phyloP scores from a whole-genome alignment of 139 green algal species.

The Picochlorum sp. region DNA sequence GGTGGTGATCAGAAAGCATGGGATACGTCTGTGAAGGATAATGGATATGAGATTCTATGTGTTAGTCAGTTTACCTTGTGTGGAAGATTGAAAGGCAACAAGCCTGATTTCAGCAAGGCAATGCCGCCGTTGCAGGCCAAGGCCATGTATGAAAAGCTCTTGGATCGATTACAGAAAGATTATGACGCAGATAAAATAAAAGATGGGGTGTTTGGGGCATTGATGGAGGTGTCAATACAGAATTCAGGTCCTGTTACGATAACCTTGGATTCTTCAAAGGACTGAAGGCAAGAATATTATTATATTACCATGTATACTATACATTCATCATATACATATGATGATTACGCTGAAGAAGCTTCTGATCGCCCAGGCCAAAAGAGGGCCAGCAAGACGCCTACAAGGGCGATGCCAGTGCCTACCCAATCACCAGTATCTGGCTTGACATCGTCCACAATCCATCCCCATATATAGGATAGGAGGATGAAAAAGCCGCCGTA shows the following conservation, averaged over 20 bases:
- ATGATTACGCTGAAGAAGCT: background rate
- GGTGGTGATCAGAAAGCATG: conserved; percentile 25
- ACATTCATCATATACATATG: no score
- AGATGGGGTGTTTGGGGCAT: conserved; percentile 48
- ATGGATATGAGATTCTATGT: conserved; percentile 43
- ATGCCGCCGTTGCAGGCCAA: conserved; percentile 47
- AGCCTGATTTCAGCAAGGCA: conserved; percentile 64
- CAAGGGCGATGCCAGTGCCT: conserved; percentile 57
- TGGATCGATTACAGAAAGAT: conserved; percentile 33
- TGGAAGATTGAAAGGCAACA: conserved; percentile 51
- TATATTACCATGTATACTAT: background rate
- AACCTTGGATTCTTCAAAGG: conserved; percentile 11
- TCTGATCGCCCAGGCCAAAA: conserved; percentile 55
- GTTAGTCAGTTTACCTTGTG: conserved; percentile 78
- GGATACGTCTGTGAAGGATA: conserved; percentile 43
- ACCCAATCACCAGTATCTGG: conserved; percentile 72
- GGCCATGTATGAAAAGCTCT: conserved; percentile 44
- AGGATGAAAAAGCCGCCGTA: conserved; percentile 88
- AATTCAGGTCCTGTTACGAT: conserved; percentile 51
- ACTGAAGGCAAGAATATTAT: no score
- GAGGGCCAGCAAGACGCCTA: conserved; percentile 55
- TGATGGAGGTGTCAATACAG: conserved; percentile 59
- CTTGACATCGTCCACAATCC: conserved; percentile 50
- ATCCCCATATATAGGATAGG: conserved; percentile 75
- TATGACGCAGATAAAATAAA: conserved; percentile 41